phyloP scores from a whole-genome alignment of 192 early-diverging fungal species.

The Coemansia sp. region DNA sequence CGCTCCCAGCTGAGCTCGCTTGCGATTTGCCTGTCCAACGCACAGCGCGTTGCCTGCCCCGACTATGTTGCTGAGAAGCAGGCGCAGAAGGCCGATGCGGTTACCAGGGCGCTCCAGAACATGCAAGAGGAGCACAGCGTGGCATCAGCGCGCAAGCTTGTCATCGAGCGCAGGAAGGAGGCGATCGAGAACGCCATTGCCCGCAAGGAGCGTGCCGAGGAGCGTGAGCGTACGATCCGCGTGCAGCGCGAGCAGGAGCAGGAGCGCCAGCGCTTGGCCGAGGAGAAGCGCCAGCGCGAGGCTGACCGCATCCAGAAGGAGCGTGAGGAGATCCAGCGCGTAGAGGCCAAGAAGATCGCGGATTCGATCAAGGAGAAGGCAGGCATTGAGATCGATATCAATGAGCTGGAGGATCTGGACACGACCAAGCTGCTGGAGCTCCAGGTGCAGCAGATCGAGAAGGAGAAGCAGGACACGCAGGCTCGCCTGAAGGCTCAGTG shows the following conservation, averaged over 20 bases:
- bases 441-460: conserved; percentile 88
- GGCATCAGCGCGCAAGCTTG: conserved; percentile 72
- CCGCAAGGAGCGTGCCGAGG: conserved; percentile 83
- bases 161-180: conserved; percentile 88
- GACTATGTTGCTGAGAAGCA: conserved; percentile 64
- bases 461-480: conserved; percentile 82
- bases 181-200: conserved; percentile 69
- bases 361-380: conserved; percentile 72
- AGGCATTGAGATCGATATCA: conserved; percentile 57
- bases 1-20: conserved; percentile 87
- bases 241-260: conserved; percentile 78
- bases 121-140: conserved; percentile 81
- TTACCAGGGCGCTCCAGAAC: conserved; percentile 69
- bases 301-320: conserved; percentile 73
- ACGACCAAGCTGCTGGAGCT: conserved; percentile 75
- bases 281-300: conserved; percentile 84
- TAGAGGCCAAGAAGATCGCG: conserved; percentile 82
- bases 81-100: conserved; percentile 63
- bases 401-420: conserved; percentile 84
- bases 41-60: conserved; percentile 84
- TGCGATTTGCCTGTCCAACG: conserved; percentile 81
- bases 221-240: conserved; percentile 70
- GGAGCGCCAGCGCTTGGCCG: conserved; percentile 77
- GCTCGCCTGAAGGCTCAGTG: conserved; percentile 69
- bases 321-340: conserved; percentile 75